Base-by-base conservation (phyloP, 148 eudicot species). In the Euryodendron excelsum region DNA sequence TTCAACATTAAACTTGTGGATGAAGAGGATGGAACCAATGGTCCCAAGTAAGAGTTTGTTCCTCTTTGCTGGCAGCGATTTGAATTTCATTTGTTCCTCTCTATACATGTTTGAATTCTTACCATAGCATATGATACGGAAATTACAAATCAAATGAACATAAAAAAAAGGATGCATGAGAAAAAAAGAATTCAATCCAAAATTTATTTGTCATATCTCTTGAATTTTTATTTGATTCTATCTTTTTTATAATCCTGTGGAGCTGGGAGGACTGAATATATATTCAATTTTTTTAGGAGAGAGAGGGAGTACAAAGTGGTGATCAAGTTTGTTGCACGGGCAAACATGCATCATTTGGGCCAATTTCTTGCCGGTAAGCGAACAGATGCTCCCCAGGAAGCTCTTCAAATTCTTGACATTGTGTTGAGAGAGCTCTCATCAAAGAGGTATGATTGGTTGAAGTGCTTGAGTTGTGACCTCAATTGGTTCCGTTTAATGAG, bases 361-460 rank as follows among this genome's bases (percentile, higher is more conserved):
- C 84, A 91, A 76, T 86, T 91, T 83, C 85, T 91, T 28, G 86
- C 88, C 44, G 94, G 94, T 58, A 91, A 89, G 78, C 89, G 87
- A 5, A 87, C 87, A 0, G 92, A 87, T 83, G 88, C 90, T 78
- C 94, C 94, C 8, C 87, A 82, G 18, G 94, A 91, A 56, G 89
- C 90, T 17, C 86, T 91, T 73, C 86, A 89, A 62, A 84, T 91
- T 69, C 89, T 91, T 5, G 94, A 91, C 83, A 87, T 91, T 76
- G 94, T 91, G 44, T 72, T 91, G 34, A 87, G 90, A 76, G 94
- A 91, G 81, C 88, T 91, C 33, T 80, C 94, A 66, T 74, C 78
- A 31, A 87, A 78, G 74, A 89, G 94, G 94, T 91, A 82, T 21
- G 44, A 64, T 41, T 27, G 36, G 66, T 34, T 7, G 23, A 47